A percentile compares a stretch with the other conserved stretches of the same genome.
These are phyloP conservation scores for Plenodomus lindquistii DNA, from an alignment of 2,329 filamentous ascomycete genomes.

Conservation along the genomic window DNA sequence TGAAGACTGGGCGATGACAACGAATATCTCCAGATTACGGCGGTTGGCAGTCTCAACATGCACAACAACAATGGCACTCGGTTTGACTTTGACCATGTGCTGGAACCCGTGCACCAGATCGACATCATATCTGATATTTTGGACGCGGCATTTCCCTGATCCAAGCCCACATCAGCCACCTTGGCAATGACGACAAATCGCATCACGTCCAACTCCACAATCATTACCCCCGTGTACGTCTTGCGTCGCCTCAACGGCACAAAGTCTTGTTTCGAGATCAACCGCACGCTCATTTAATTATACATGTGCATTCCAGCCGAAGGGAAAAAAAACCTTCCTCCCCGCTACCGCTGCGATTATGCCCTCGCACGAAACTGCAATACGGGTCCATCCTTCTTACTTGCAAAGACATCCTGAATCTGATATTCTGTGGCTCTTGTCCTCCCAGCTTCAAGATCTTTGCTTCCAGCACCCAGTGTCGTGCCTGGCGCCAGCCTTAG, in stretches of 20 bases:
- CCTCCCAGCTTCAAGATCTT: slow-evolving; percentile 38
- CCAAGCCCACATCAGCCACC: neutral
- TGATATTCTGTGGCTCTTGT: slow-evolving; percentile 62
- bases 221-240: too few species aligned
- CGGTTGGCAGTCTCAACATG: neutral
- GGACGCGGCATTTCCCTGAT: neutral
- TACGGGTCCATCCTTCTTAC: slow-evolving; percentile 71
- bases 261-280: too few species aligned
- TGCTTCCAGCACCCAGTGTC: slow-evolving; percentile 34
- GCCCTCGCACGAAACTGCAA: slow-evolving; percentile 55
- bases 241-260: too few species aligned
- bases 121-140: neutral
- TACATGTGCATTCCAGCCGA: too few species aligned
- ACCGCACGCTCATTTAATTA: too few species aligned
- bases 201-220: neutral
- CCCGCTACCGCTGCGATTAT: neutral
- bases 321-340: too few species aligned
- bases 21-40: neutral
- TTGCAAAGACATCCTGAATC: slow-evolving; percentile 73
- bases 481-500: slow-evolving; percentile 47
- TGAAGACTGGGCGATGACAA: neutral
- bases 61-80: neutral
- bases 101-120: neutral
- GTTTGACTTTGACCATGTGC: neutral
- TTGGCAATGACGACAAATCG: neutral